phyloP scores from a whole-genome alignment of 495 filamentous ascomycete species.

The Aspergillus sclerotiicarbonarius region DNA sequence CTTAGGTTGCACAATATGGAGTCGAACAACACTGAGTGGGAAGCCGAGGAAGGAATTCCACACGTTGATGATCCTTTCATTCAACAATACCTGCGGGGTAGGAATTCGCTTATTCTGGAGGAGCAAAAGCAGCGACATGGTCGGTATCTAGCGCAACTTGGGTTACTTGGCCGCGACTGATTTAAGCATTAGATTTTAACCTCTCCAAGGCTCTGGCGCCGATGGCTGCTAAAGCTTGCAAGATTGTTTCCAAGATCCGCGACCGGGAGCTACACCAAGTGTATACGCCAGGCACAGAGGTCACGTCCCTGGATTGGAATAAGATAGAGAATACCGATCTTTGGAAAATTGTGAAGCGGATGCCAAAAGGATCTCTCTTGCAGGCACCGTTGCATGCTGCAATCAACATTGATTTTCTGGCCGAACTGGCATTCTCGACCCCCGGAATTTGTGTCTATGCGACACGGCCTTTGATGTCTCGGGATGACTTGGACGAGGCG shows the following conservation, averaged over 20 bases:
- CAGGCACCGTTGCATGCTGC: slow-evolving; percentile 90
- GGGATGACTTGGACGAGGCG: slow-evolving; percentile 45
- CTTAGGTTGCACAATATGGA: background rate
- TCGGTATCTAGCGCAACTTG: slow-evolving; percentile 32
- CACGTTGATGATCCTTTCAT: slow-evolving; percentile 69
- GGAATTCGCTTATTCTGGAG: slow-evolving; percentile 72
- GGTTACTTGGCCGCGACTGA: background rate
- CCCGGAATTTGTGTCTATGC: slow-evolving; percentile 71
- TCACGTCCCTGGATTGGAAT: slow-evolving; percentile 84
- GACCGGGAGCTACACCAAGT: slow-evolving; percentile 61
- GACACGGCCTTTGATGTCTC: slow-evolving; percentile 48
- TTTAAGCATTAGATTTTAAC: slow-evolving; percentile 30
- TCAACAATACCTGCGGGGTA: slow-evolving; percentile 71
- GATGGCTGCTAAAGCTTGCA: slow-evolving; percentile 68
- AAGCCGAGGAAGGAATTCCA: slow-evolving; percentile 49
- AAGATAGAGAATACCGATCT: slow-evolving; percentile 78
- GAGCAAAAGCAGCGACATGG: slow-evolving; percentile 83
- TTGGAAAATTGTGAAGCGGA: slow-evolving; percentile 77
- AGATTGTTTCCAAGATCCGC: slow-evolving; percentile 76
- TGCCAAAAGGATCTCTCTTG: slow-evolving; percentile 90
- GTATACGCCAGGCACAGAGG: slow-evolving; percentile 46
- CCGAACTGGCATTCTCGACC: slow-evolving; percentile 67
- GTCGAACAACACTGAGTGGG: slow-evolving; percentile 38
- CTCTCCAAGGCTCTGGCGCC: slow-evolving; percentile 65
- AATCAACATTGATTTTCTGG: slow-evolving; percentile 78